Base-by-base conservation (phyloP, 345 rosid genomes). In the Odontarrhena argentea region DNA sequence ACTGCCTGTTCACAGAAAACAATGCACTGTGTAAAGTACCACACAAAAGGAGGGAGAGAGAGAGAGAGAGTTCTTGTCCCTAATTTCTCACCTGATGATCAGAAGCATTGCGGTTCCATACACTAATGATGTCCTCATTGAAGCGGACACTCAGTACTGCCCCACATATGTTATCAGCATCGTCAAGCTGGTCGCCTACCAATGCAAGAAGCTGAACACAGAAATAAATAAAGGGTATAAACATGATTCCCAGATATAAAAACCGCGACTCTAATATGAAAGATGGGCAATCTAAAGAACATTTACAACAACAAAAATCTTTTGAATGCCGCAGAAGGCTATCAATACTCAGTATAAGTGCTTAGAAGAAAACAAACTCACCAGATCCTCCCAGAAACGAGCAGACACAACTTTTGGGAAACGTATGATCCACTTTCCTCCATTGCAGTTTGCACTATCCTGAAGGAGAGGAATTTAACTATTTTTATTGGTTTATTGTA, bases 311-410 rank as follows among this genome's bases (percentile, higher is more conserved):
- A 32, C 7, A 68, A 44, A 53, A 44, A 18, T 28, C 46, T 54
- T 40, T 53, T 12, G 24, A 41, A 13, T 42, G 9, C 42, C 7
- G 37, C 4, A 24, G 3, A 41, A 32, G 53, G 10, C 9, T 61
- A 30, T 60, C 59, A 73, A 34, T 6, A 55, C 65, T 48, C 53
- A 8, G 24, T n/a, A 64, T 28, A 63, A 13, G 54, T 42, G 8
- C 5, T 26, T 40, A 55, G 5, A 48, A 40, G 59, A 48, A 68
- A 6, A 63, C 5, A 48, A 63, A 63, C 92, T 86, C 74, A 91
- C 99, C 91, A 91, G 69, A 80, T 91, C 99, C 81, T 91, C 97
- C 97, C 99, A 95, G 72, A 89, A 95, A 74, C 94, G 97, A 42
- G 96, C 92, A 0, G 97, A 89, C 52, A 95, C 97, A 71, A 81